phyloP scores from a whole-genome alignment of 768 basidiomycete species.

The Gymnopilus dilepis region DNA sequence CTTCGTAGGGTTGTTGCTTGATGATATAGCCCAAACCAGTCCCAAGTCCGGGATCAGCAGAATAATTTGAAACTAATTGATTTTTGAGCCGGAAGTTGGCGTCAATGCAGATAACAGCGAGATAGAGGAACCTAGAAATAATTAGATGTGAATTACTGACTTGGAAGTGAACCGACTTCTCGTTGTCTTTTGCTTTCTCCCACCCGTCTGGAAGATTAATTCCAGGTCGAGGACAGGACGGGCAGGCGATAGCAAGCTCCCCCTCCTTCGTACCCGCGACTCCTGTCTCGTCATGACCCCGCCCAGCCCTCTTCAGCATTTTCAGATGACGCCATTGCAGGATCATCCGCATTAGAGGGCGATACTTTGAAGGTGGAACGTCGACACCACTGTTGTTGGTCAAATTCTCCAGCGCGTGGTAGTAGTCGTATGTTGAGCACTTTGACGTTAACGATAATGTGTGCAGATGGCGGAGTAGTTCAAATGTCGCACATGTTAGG shows the following conservation, averaged over 20 bases:
- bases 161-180: neutral
- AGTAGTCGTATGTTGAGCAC: slow-evolving; percentile 1
- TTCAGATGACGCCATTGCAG: slow-evolving; percentile 17
- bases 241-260: neutral
- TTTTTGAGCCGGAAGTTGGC: slow-evolving; percentile 17
- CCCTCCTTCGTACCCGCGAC: neutral
- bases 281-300: slow-evolving; percentile 2
- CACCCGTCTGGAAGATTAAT: slow-evolving; percentile 9
- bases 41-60: slow-evolving; percentile 2
- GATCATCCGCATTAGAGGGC: neutral
- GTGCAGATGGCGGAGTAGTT: neutral
- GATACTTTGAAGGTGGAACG: slow-evolving; percentile 4
- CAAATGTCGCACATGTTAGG: slow-evolving; percentile 9
- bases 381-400: slow-evolving; percentile 11
- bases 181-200: neutral
- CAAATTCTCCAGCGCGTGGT: neutral
- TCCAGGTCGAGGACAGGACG: slow-evolving; percentile 6
- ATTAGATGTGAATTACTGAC: neutral
- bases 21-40: neutral
- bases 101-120: neutral
- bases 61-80: slow-evolving; percentile 13
- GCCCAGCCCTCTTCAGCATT: slow-evolving; percentile 7
- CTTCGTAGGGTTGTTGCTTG: neutral
- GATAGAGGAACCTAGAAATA: neutral
- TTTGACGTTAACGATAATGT: slow-evolving; percentile 9